phyloP scores from a whole-genome alignment of 805 yeast species.

The Candida nitratophila region DNA sequence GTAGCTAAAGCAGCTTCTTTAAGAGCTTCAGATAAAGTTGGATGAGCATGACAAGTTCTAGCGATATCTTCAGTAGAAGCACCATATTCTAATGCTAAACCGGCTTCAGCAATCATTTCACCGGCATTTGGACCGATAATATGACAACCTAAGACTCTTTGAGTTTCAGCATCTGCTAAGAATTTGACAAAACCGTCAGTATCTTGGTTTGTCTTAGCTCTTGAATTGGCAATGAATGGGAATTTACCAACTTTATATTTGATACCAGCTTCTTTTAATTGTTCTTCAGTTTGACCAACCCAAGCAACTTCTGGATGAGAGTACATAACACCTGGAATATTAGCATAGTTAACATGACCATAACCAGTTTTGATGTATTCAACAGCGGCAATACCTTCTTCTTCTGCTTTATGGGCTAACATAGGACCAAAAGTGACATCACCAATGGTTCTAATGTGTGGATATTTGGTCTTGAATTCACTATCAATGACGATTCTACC shows the following conservation, averaged over 20 bases:
- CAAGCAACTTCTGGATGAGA: constrained; percentile 99
- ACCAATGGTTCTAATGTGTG: constrained; percentile 95
- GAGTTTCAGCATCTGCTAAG: constrained; percentile 94
- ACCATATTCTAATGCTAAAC: constrained; percentile 96
- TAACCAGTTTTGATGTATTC: constrained; percentile 90
- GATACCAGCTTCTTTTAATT: constrained; percentile 87
- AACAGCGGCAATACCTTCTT: constrained; percentile 98
- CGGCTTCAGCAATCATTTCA: constrained; percentile 99
- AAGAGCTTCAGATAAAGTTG: constrained; percentile 95
- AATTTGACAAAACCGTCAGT: constrained; percentile 97
- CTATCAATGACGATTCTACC: constrained; percentile 94
- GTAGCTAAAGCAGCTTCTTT: constrained; percentile 96
- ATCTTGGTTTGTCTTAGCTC: constrained; percentile 97
- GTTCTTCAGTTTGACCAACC: constrained; percentile 96
- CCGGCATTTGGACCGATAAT: constrained; percentile 98
- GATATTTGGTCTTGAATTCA: constrained; percentile 84
- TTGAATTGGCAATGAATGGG: constrained; percentile 98
- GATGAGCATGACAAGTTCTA: constrained; percentile 98
- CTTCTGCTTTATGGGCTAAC: constrained; percentile 99
- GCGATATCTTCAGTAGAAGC: constrained; percentile 97
- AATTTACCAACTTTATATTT: constrained; percentile 92
- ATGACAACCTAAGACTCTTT: constrained; percentile 93
- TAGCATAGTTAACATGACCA: constrained; percentile 97
- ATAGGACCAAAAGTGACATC: constrained; percentile 98
- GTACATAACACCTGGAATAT: constrained; percentile 98